Base-by-base conservation (phyloP, 768 basidiomycete species). In the Cystobasidium ongulense region DNA sequence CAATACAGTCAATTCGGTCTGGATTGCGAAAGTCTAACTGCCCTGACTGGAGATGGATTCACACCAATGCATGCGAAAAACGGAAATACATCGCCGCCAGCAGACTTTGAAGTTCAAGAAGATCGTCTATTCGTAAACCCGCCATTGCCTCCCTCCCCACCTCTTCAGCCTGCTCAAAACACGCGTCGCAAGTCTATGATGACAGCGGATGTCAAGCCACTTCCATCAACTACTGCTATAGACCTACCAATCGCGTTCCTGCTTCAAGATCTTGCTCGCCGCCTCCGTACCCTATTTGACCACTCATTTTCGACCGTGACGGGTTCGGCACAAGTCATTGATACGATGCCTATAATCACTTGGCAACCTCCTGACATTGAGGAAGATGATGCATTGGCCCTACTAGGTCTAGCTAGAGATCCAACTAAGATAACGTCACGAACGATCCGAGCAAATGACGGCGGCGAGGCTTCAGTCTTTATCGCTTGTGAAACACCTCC, bases 351-450 rank as follows among this genome's bases (percentile, higher is more conserved):
- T 29, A 29, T 71, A 1, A 36, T 71, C 27, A 27, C 35, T 5
- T 71, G 68, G 68, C 25, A 59, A 17, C 53, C 54, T n/a, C 31
- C 50, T 1, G 68, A 71, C 8, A 25, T 52, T n/a, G 53, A 71
- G 31, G 68, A 71, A 38, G 68, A 71, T 59, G 68, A 71, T 29
- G 52, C 68, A 29, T 10, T 71, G 53, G 43, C 68, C 29, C 15
- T 52, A 17, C 68, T 71, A 1, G 68, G 68, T 54, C 68, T 71
- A 23, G 68, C 68, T 2, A 31, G 68, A 61, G 68, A 71, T 38
- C 68, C 68, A n/a, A 71, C 68, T 4, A 71, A 71, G 53, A 71
- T 71, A 31, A 57, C 46, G 2, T 71, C 68, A 7, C 68, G 68
- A 54, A 3, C 53, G 23, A 29, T 54, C 52, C 53, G 68, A 38